Evolutionary conservation across 129 eudicot genomes (phyloP).

Genomic region (Chrysanthemum seticuspe): DNA sequence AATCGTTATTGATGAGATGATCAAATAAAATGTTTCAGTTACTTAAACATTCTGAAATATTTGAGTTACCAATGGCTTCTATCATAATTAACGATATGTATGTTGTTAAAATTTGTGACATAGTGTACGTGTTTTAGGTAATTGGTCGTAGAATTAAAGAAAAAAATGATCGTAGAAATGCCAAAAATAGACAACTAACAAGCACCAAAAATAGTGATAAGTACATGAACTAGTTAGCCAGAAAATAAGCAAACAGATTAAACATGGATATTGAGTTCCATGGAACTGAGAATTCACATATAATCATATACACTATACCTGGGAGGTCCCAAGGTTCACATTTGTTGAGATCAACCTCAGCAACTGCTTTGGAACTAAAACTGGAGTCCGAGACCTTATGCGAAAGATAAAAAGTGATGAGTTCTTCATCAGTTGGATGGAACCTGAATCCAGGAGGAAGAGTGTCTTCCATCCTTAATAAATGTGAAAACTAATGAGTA

Average conservation of each 20-base stretch:
- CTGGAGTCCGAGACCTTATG: conserved; percentile 70
- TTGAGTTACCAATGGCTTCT: not conserved
- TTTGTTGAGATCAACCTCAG: conserved; percentile 91
- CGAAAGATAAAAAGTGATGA: conserved; percentile 67
- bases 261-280: not conserved
- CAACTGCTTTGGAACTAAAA: conserved; percentile 69
- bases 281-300: not conserved
- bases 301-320: conserved; percentile 35
- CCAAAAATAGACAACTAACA: not conserved
- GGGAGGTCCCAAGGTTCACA: conserved; percentile 98
- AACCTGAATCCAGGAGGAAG: conserved; percentile 98
- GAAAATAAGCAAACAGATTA: not conserved
- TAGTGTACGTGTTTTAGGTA: no score
- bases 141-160: no score
- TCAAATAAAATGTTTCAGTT: no score
- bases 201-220: not conserved
- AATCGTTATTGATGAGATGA: no score
- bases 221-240: not conserved
- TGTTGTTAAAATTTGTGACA: no score
- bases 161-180: not conserved
- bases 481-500: not conserved
- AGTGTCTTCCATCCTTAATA: conserved; percentile 53
- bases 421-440: conserved; percentile 97
- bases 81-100: no score
- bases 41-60: no score